Evolutionary conservation across 805 yeast species (phyloP).

Genomic region (Myxozyma vanderwaltii): DNA sequence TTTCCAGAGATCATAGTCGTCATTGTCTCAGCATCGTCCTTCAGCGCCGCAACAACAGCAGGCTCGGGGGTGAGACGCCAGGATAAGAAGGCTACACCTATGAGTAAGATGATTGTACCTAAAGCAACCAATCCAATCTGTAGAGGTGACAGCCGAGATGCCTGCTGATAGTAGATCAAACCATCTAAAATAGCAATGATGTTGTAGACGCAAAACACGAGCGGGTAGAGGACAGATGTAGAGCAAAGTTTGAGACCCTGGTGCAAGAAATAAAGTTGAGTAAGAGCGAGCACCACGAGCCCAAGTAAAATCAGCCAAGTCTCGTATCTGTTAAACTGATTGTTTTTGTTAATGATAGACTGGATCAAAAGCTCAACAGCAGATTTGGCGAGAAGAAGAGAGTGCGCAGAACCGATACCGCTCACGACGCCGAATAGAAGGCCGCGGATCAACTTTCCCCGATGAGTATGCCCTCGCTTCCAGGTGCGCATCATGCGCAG

Average conservation of each 20-base stretch:
- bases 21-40: slow-evolving; percentile 23
- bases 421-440: slow-evolving; percentile 64
- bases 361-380: slow-evolving; percentile 67
- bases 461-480: slow-evolving; percentile 33
- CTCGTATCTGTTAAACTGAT: slow-evolving; percentile 47
- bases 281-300: slow-evolving; percentile 64
- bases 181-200: slow-evolving; percentile 68
- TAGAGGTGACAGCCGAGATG: slow-evolving; percentile 44
- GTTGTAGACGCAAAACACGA: slow-evolving; percentile 83
- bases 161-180: slow-evolving; percentile 58
- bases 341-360: slow-evolving; percentile 45
- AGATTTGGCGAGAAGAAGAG: slow-evolving; percentile 81
- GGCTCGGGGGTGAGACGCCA: slow-evolving; percentile 47
- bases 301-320: slow-evolving; percentile 55
- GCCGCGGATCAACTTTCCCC: slow-evolving; percentile 53
- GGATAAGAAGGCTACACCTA: slow-evolving; percentile 69
- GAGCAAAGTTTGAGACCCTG: slow-evolving; percentile 69
- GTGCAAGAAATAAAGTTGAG: slow-evolving; percentile 73
- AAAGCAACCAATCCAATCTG: slow-evolving; percentile 52
- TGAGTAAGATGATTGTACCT: slow-evolving; percentile 48
- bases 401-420: slow-evolving; percentile 82
- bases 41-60: slow-evolving; percentile 6
- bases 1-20: slow-evolving; percentile 2
- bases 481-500: slow-evolving; percentile 34
- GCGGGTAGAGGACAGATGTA: slow-evolving; percentile 78